A percentile compares a stretch with the other conserved stretches of the same genome.
Conservation (phyloP, 2,329 filamentous ascomycete species). For the Talaromyces atroroseus region DNA sequence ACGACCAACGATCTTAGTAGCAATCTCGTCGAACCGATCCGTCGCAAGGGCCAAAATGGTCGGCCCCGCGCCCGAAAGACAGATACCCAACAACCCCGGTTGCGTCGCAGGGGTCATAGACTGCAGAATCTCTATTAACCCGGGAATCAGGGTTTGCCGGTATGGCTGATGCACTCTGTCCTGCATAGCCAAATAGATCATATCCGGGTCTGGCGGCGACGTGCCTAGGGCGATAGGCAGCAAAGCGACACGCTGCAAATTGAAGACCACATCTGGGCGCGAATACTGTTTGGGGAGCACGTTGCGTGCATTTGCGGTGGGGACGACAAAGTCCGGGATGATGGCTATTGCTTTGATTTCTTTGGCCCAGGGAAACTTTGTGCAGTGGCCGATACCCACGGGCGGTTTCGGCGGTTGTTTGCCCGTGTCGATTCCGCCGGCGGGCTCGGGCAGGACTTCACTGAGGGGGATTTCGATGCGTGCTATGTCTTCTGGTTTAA, state of each 20-base stretch:
- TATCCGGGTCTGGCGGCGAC: constrained; percentile 82
- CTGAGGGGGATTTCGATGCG: constrained; percentile 89
- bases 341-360: constrained; percentile 97
- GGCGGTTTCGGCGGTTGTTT: constrained; percentile 83
- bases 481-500: constrained; percentile 81
- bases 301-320: constrained; percentile 83
- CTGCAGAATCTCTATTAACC: constrained; percentile 81
- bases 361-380: constrained; percentile 87
- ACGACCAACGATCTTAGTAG: constrained; percentile 66
- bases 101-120: constrained; percentile 85
- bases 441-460: constrained; percentile 84
- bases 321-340: constrained; percentile 91
- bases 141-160: constrained; percentile 83
- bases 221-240: constrained; percentile 84
- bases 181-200: constrained; percentile 98
- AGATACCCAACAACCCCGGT: constrained; percentile 85
- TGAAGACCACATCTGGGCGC: constrained; percentile 81
- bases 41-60: constrained; percentile 93
- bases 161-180: constrained; percentile 98
- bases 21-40: constrained; percentile 81
- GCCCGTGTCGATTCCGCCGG: constrained; percentile 87
- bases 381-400: constrained; percentile 87
- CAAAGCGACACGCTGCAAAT: constrained; percentile 87
- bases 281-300: constrained; percentile 78
- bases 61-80: constrained; percentile 87